A percentile compares a stretch with the other conserved stretches of the same genome.
phyloP scores from a whole-genome alignment of 2,329 filamentous ascomycete species.

The Talaromyces sp. region DNA sequence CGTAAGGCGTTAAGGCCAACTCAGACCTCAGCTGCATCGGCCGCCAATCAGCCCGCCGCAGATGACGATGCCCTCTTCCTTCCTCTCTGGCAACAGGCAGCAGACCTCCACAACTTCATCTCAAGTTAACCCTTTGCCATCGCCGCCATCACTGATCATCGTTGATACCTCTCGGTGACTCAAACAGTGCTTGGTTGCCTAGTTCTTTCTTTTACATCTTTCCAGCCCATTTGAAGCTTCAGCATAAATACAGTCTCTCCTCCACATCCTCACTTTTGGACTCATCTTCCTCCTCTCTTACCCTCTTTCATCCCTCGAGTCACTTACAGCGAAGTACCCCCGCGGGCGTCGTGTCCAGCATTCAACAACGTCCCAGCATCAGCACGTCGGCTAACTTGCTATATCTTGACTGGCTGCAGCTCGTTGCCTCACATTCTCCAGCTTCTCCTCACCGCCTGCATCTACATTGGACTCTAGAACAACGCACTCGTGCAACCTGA shows the following conservation, averaged over 20 bases:
- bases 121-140: neutral
- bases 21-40: conserved; percentile 7
- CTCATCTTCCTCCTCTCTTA: neutral
- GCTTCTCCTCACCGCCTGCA: conserved; percentile 16
- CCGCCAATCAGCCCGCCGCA: neutral
- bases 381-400: conserved; percentile 7
- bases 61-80: neutral
- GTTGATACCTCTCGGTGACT: neutral
- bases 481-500: conserved; percentile 18
- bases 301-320: neutral
- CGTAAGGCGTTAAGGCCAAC: conserved; percentile 9
- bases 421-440: conserved; percentile 15
- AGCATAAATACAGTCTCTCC: neutral
- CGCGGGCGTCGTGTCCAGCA: neutral
- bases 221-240: conserved; percentile 5
- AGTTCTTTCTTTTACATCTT: neutral
- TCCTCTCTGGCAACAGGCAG: conserved; percentile 5
- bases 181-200: conserved; percentile 6
- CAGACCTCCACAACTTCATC: conserved; percentile 1
- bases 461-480: conserved; percentile 8
- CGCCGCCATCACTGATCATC: neutral
- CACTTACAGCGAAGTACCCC: neutral
- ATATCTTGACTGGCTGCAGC: conserved; percentile 15
- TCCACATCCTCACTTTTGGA: neutral
- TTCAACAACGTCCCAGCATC: neutral